A percentile compares a stretch with the other conserved stretches of the same genome.
phyloP scores from a whole-genome alignment of 208 protist genomes.

The Herpetomonas muscarum region DNA sequence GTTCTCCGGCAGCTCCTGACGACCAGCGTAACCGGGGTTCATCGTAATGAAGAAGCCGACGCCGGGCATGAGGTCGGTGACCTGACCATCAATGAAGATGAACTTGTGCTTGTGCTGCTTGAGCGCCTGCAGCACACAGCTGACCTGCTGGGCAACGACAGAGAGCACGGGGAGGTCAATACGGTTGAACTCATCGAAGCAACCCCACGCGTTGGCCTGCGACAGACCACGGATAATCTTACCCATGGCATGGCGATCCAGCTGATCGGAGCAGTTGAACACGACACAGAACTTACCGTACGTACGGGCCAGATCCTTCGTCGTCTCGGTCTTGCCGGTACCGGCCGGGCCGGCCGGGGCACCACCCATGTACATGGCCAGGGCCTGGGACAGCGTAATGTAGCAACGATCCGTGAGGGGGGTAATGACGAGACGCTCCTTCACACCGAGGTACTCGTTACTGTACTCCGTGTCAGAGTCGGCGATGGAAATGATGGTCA shows the following conservation, averaged over 20 bases:
- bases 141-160: slow-evolving; percentile 93
- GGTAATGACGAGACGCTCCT: slow-evolving; percentile 94
- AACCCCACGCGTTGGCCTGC: slow-evolving; percentile 93
- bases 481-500: slow-evolving; percentile 91
- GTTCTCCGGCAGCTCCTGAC: slow-evolving; percentile 98
- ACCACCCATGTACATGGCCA: slow-evolving; percentile 96
- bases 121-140: slow-evolving; percentile 88
- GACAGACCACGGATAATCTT: slow-evolving; percentile 94
- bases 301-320: slow-evolving; percentile 93
- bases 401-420: slow-evolving; percentile 95
- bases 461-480: slow-evolving; percentile 94
- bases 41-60: slow-evolving; percentile 98
- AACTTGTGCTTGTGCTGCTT: slow-evolving; percentile 92
- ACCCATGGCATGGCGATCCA: slow-evolving; percentile 92
- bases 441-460: slow-evolving; percentile 95
- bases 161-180: slow-evolving; percentile 93
- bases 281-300: slow-evolving; percentile 95
- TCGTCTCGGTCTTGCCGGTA: slow-evolving; percentile 98
- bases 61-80: slow-evolving; percentile 88
- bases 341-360: slow-evolving; percentile 95
- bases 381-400: slow-evolving; percentile 95
- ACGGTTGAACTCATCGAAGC: slow-evolving; percentile 95
- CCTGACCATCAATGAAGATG: slow-evolving; percentile 92
- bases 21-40: slow-evolving; percentile 98
- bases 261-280: slow-evolving; percentile 94